Percentiles rank a stretch among this genome's conserved stretches.
These are phyloP conservation scores for Saccharomycopsis olivae DNA, from an alignment of 805 yeast genomes.

Conservation along the genomic window DNA sequence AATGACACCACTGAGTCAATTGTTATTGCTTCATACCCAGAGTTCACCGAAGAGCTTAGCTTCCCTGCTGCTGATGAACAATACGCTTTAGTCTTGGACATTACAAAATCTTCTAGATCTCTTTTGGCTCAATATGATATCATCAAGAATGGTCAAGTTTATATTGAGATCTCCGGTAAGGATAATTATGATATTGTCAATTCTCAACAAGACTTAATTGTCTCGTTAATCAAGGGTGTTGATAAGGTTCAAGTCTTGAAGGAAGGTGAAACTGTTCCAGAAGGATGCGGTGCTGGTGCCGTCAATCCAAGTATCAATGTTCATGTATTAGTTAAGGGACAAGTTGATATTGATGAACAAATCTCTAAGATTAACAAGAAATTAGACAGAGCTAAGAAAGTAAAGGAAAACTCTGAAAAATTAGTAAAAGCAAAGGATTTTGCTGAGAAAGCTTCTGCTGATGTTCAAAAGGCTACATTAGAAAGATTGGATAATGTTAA, in stretches of 20 bases:
- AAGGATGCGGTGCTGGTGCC: conserved; percentile 81
- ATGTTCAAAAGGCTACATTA: conserved; percentile 68
- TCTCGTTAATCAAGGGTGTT: conserved; percentile 85
- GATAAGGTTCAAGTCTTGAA: conserved; percentile 59
- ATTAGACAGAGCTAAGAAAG: conserved; percentile 44
- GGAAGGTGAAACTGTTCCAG: conserved; percentile 51
- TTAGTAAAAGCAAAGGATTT: conserved; percentile 59
- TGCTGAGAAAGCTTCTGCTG: conserved; percentile 71
- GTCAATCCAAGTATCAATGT: conserved; percentile 76
- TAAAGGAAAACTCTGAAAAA: conserved; percentile 20
- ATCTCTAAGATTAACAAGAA: conserved; percentile 73
- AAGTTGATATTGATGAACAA: conserved; percentile 86
- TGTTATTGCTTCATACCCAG: conserved; percentile 73
- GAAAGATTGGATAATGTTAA: conserved; percentile 55
- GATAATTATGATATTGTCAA: conserved; percentile 41
- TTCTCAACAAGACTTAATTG: conserved; percentile 77
- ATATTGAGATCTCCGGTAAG: conserved; percentile 55
- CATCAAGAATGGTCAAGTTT: conserved; percentile 78
- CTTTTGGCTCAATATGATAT: conserved; percentile 84
- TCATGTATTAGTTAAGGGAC: conserved; percentile 88
- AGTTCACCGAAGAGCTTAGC: conserved; percentile 45
- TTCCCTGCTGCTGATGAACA: conserved; percentile 58
- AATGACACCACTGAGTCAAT: conserved; percentile 63
- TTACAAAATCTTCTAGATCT: conserved; percentile 87
- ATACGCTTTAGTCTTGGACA: conserved; percentile 75